Evolutionary conservation across 129 eudicot species (phyloP).

Genomic region (Kitagawia praeruptora): DNA sequence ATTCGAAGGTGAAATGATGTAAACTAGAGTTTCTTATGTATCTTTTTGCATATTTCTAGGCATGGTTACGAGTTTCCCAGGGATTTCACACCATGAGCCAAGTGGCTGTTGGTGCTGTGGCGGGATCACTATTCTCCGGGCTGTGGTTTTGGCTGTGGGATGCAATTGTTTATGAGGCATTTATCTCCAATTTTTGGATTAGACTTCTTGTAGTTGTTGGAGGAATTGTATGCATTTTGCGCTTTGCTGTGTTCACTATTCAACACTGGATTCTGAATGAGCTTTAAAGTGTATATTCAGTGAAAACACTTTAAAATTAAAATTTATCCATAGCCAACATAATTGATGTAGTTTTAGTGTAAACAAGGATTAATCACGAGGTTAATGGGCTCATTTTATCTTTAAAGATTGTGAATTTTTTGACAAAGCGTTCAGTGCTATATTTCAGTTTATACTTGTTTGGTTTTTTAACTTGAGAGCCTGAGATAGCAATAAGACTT

Average conservation of each 20-base stretch:
- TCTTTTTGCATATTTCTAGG: conserved; percentile 31
- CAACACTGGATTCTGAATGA: conserved; percentile 33
- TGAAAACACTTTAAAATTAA: background rate
- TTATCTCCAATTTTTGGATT: conserved; percentile 44
- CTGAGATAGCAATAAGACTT: background rate
- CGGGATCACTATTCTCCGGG: conserved; percentile 46
- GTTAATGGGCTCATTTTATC: background rate
- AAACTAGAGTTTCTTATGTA: background rate
- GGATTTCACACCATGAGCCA: conserved; percentile 56
- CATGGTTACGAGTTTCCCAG: conserved; percentile 80
- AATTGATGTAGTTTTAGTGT: background rate
- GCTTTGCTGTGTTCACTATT: conserved; percentile 26
- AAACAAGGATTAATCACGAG: conserved; percentile 9
- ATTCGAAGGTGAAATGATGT: background rate
- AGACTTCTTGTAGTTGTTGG: conserved; percentile 36
- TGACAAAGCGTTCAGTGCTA: background rate
- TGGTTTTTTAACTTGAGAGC: background rate
- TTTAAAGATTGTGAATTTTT: background rate
- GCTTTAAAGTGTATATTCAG: background rate
- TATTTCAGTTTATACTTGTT: background rate
- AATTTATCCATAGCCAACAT: background rate
- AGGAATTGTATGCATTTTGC: conserved; percentile 23
- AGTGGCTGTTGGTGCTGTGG: conserved; percentile 53
- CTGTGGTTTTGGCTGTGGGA: conserved; percentile 83
- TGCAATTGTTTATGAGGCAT: conserved; percentile 32